A percentile compares a stretch with the other conserved stretches of the same genome.
phyloP scores from a whole-genome alignment of 2,329 filamentous ascomycete species.

The Ascochyta fabae region DNA sequence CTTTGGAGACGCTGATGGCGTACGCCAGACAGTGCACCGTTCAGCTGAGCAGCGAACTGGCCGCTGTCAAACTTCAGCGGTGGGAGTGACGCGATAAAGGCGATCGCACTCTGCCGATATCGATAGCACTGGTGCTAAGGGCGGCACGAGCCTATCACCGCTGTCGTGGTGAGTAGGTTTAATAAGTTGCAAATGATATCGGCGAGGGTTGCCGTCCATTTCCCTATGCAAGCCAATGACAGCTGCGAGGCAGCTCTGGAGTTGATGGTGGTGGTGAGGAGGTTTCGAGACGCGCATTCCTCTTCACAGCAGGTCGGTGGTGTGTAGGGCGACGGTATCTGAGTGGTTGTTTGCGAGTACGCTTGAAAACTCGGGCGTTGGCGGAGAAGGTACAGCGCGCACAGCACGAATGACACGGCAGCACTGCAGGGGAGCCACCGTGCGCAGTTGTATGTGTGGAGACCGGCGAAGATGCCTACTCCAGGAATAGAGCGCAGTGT shows the following conservation, averaged over 20 bases:
- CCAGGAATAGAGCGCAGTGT: conserved; percentile 16
- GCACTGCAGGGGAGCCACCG: conserved; percentile 4
- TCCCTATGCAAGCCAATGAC: conserved; percentile 8
- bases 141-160: conserved; percentile 9
- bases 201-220: conserved; percentile 5
- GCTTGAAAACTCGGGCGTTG: conserved; percentile 9
- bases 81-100: conserved; percentile 16
- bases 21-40: conserved; percentile 2
- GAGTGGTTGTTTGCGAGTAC: conserved; percentile 5
- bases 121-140: conserved; percentile 10
- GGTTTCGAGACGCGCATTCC: conserved; percentile 11
- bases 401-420: conserved; percentile 16
- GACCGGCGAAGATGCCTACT: conserved; percentile 15
- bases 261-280: neutral
- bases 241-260: conserved; percentile 3
- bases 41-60: conserved; percentile 13
- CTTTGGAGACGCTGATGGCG: neutral
- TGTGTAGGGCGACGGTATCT: conserved; percentile 10
- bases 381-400: conserved; percentile 6
- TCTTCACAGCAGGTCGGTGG: neutral
- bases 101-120: conserved; percentile 19
- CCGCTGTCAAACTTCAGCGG: conserved; percentile 15
- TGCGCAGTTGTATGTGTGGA: conserved; percentile 16
- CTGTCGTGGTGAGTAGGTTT: conserved; percentile 5
- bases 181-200: conserved; percentile 10